These are phyloP conservation scores for Fusarium nanum DNA, from an alignment of 2,329 filamentous ascomycete species.

Conservation along the genomic window DNA sequence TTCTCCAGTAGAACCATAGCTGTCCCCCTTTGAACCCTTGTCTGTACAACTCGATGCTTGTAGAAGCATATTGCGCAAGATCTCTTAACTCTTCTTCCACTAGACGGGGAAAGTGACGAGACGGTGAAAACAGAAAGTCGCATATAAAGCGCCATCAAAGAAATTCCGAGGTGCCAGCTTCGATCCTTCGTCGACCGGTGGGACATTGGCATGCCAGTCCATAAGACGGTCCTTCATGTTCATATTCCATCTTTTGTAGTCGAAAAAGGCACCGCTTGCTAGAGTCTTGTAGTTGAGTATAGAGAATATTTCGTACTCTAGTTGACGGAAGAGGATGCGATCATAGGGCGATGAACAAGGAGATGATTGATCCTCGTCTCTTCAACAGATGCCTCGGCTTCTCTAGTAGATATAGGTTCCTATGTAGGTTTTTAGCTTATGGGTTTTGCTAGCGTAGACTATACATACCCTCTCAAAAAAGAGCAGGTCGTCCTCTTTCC, in stretches of 20 bases:
- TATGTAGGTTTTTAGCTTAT: too few species aligned
- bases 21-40: slow-evolving; percentile 37
- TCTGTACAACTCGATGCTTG: slow-evolving; percentile 36
- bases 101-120: slow-evolving; percentile 21
- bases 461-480: too few species aligned
- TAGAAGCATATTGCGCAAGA: slow-evolving; percentile 31
- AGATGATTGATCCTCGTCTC: too few species aligned
- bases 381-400: too few species aligned
- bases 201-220: slow-evolving; percentile 32
- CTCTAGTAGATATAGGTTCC: too few species aligned
- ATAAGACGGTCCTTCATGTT: slow-evolving; percentile 32
- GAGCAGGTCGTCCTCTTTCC: too few species aligned
- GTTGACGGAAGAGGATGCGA: slow-evolving; percentile 32
- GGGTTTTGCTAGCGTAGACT: too few species aligned
- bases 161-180: slow-evolving; percentile 42
- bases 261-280: slow-evolving; percentile 20
- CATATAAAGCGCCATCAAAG: slow-evolving; percentile 38
- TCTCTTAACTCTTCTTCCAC: slow-evolving; percentile 23
- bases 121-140: slow-evolving; percentile 38
- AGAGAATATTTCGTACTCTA: slow-evolving; percentile 44
- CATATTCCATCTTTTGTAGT: slow-evolving; percentile 34
- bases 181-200: slow-evolving; percentile 13
- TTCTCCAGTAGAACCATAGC: slow-evolving; percentile 47
- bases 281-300: slow-evolving; percentile 35
- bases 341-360: too few species aligned